Conservation (phyloP, 2,329 filamentous ascomycete genomes). For the Diaporthe sp. region DNA sequence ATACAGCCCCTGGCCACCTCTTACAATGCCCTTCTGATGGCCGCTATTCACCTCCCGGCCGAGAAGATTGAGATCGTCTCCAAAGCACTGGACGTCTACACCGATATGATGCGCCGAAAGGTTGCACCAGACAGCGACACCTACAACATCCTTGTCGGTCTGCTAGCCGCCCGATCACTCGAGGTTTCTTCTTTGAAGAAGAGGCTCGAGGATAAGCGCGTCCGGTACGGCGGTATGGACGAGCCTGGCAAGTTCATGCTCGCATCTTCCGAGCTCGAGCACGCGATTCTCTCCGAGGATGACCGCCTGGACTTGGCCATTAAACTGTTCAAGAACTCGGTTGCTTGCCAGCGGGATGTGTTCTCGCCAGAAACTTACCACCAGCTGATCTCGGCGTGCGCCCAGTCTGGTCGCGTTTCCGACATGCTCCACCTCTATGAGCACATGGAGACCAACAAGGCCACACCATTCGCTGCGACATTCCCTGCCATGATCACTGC, state of each 20-base stretch:
- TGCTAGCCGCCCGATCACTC: constrained; percentile 84
- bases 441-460: constrained; percentile 86
- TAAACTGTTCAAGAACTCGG: constrained; percentile 85
- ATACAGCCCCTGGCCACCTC: constrained; percentile 84
- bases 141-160: constrained; percentile 86
- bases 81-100: constrained; percentile 94
- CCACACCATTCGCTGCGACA: constrained; percentile 81
- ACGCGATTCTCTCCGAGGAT: constrained; percentile 87
- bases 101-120: constrained; percentile 92
- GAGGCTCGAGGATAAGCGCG: constrained; percentile 82
- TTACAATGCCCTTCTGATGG: constrained; percentile 92
- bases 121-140: constrained; percentile 86
- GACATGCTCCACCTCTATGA: constrained; percentile 93
- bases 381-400: constrained; percentile 87
- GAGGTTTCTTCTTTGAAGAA: constrained; percentile 82
- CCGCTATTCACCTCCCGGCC: constrained; percentile 84
- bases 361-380: constrained; percentile 89
- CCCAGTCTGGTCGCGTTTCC: constrained; percentile 81
- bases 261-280: constrained; percentile 87
- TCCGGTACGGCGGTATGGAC: constrained; percentile 87
- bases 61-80: constrained; percentile 87
- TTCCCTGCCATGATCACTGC: constrained; percentile 97
- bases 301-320: constrained; percentile 88
- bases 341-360: constrained; percentile 69
- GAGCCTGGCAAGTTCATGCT: constrained; percentile 89